Evolutionary conservation across 345 rosid genomes (phyloP).

Genomic region (Hibiscus syriacus): DNA sequence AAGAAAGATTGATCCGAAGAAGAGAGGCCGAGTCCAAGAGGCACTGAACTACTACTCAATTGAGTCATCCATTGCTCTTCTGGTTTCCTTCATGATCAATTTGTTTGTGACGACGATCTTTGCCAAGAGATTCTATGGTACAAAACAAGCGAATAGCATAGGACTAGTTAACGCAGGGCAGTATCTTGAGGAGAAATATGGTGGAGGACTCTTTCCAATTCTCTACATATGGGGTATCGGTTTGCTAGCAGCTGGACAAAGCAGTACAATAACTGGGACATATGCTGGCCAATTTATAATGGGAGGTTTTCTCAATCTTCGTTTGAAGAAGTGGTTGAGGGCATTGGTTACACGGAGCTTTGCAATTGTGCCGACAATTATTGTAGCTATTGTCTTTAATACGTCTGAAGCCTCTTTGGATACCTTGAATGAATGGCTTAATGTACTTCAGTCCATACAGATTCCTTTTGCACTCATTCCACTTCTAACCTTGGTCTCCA

Average conservation of each 20-base stretch:
- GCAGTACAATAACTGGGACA: constrained; percentile 93
- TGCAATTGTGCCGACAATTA: constrained; percentile 86
- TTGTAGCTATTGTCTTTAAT: constrained; percentile 67
- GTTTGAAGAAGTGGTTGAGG: no score
- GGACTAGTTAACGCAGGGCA: no score
- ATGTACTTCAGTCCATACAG: constrained; percentile 91
- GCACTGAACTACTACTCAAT: no score
- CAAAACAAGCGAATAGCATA: no score
- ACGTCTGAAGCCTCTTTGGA: constrained; percentile 79
- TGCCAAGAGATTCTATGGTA: no score
- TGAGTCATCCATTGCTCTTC: constrained; percentile 74
- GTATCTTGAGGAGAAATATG: no score
- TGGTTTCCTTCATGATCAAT: constrained; percentile 68
- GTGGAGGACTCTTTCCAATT: constrained; percentile 76
- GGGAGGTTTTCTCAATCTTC: no score
- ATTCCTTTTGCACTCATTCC: constrained; percentile 93
- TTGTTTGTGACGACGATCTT: constrained; percentile 84
- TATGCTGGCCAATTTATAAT: no score
- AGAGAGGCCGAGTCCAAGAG: no score
- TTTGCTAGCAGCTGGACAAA: constrained; percentile 87
- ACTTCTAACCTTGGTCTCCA: constrained; percentile 76
- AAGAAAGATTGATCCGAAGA: no score
- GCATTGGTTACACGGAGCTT: no score
- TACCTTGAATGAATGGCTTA: constrained; percentile 83
- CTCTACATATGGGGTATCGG: constrained; percentile 93